Conservation (phyloP, 2,329 filamentous ascomycete species). For the Trichoderma sp. region DNA sequence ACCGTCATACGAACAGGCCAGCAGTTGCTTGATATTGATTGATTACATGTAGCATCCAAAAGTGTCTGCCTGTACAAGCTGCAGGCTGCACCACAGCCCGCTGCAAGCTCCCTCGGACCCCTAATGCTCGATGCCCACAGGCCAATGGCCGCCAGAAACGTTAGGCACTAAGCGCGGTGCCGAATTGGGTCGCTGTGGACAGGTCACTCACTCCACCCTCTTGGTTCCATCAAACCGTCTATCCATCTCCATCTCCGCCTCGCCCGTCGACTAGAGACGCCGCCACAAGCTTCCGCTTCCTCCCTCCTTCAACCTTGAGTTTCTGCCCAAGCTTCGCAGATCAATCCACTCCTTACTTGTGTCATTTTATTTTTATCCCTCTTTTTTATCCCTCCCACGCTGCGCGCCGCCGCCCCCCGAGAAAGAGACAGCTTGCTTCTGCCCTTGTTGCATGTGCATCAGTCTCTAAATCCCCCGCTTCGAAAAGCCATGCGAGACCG, state of each 20-base stretch:
- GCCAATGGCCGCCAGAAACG: slow-evolving; percentile 25
- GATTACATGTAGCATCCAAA: neutral
- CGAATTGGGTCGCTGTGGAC: slow-evolving; percentile 18
- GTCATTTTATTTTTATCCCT: neutral
- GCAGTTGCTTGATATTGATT: neutral
- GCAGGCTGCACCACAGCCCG: neutral
- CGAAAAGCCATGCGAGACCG: slow-evolving; percentile 31
- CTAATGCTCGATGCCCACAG: neutral
- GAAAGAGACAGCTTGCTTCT: neutral
- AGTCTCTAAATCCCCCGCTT: neutral
- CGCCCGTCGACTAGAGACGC: slow-evolving; percentile 14
- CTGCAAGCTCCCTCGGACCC: slow-evolving; percentile 7
- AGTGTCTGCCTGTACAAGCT: neutral
- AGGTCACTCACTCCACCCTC: slow-evolving; percentile 20
- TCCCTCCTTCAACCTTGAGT: slow-evolving; percentile 3
- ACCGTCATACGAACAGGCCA: neutral
- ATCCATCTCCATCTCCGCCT: slow-evolving; percentile 17
- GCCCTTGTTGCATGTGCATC: neutral
- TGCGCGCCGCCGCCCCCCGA: neutral
- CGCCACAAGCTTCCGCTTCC: slow-evolving; percentile 10
- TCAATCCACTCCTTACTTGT: neutral
- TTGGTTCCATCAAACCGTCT: neutral
- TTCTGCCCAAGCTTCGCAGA: slow-evolving; percentile 5
- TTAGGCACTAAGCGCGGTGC: slow-evolving; percentile 26
- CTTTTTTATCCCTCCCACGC: neutral